Evolutionary conservation across 192 early-diverging fungal species (phyloP), one percentile per base, ranked within the genome.

Genomic region (Diversispora epigaea): DNA sequence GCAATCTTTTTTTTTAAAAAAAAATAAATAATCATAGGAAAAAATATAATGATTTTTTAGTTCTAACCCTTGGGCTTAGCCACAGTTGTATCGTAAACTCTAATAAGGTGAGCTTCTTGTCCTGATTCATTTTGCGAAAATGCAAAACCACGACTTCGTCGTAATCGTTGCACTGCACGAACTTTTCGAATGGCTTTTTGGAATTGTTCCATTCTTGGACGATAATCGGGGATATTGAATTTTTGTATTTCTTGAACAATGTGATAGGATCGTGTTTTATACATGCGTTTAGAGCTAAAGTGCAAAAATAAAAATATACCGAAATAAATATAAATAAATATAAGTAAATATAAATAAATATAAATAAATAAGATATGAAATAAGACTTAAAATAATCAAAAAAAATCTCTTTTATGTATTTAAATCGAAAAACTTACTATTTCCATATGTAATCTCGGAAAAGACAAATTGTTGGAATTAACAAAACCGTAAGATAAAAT

Each of bases 181-280:
- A 96, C 96, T 86, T 99, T 99, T 86, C 97, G 91, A n/a, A 99
- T 96, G 6, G 96, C 96, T 83, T 99, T 96, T 76, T 93, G 87
- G 94, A 99, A 99, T 67, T 93, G 89, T 80, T 99, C 96, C 94
- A 96, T 95, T 49, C 98, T 87, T 56, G 98, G 98, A 49, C 96
- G 89, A 78, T 96, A 96, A 79, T 99, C 98, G 25, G 96, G 98
- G 68, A 99, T 94, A 82, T 99, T 98, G 89, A 93, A 95, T 83
- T 97, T 98, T 82, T 98, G 93, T 72, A 99, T 99, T 84, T 99
- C 98, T 83, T 98, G 96, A 55, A 98, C 93, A 79, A 96, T 94
- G 78, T 99, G 98, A 80, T 98, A 98, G 12, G 91, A 85, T 64
- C 89, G 76, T 22, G 96, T 89, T 43, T 85, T 80, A 79, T 92